Percentiles rank a stretch among this genome's conserved stretches.
Conservation (phyloP, 2,329 filamentous ascomycete species). For the Passalora sequoiae region DNA sequence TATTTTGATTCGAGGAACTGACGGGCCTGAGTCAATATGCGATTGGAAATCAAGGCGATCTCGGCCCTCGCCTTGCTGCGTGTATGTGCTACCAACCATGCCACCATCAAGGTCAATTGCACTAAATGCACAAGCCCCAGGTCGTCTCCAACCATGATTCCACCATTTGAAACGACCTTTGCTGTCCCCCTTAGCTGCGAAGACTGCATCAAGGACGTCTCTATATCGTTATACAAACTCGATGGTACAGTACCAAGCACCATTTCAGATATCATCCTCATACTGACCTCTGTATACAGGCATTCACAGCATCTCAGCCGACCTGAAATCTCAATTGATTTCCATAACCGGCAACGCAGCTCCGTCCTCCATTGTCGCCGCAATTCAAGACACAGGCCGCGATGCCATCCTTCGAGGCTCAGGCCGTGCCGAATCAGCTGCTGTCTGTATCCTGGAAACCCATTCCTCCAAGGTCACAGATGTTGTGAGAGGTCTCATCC, state of each 20-base stretch:
- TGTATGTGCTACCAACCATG: not conserved
- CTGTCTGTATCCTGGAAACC: slow-evolving; percentile 94
- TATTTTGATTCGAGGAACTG: no score
- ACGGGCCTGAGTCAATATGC: no score
- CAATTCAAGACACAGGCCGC: slow-evolving; percentile 82
- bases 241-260: slow-evolving; percentile 53
- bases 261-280: no score
- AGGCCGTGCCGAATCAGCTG: slow-evolving; percentile 73
- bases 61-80: not conserved
- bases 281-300: no score
- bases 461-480: slow-evolving; percentile 57
- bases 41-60: not conserved
- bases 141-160: slow-evolving; percentile 23
- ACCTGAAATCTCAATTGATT: slow-evolving; percentile 76
- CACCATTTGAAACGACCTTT: slow-evolving; percentile 70
- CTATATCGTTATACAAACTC: slow-evolving; percentile 69
- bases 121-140: not conserved
- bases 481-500: slow-evolving; percentile 76
- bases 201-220: slow-evolving; percentile 80
- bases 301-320: slow-evolving; percentile 75
- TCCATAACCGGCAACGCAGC: slow-evolving; percentile 84
- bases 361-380: slow-evolving; percentile 80
- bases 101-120: slow-evolving; percentile 3
- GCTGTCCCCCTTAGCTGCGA: slow-evolving; percentile 92
- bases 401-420: slow-evolving; percentile 92